Base-by-base conservation (phyloP, 805 yeast genomes). In the Kazachstania viticola region DNA sequence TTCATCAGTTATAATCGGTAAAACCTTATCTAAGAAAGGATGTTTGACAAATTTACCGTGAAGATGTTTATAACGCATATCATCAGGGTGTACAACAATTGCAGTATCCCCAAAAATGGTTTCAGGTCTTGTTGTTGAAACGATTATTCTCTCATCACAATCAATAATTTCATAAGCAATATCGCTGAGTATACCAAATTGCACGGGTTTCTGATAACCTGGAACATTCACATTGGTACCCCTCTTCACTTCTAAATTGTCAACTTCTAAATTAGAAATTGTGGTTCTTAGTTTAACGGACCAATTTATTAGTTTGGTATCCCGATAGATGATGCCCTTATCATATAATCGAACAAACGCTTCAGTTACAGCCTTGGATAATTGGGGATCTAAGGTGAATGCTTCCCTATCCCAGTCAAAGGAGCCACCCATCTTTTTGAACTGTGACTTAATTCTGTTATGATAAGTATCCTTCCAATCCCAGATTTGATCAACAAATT, bases 81-180 rank as follows among this genome's bases (percentile, higher is more conserved):
- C 98, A 25, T 84, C 72, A 32, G 98, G 97, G 61, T 91, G 97
- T 30, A 88, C 94, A 21, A 97, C 97, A 45, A 88, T 81, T 54
- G 80, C 98, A 31, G 95, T 83, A 62, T 88, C 98, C 65, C 97
- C 98, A 53, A 91, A 87, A 45, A 91, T 62, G 35, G 98, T 88
- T 64, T 88, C 98, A 25, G 97, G 97, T 72, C 97, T 88, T 26
- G 98, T 91, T 29, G 98, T 88, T 17, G 98, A 96, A 38, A 91
- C 94, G 35, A 87, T 66, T 31, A 88, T 49, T 58, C 68, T 77
- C 62, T 88, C 97, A 41, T 81, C 87, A 9, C 83, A 72, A 30
- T 66, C 79, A 36, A 78, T 85, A 35, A 88, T 83, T 36, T 73
- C 79, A 58, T 91, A 88, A 12, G 94, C 93, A 58, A 84, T 83